Base-by-base conservation (phyloP, 2,329 filamentous ascomycete genomes). In the Boeremia lycopersici region DNA sequence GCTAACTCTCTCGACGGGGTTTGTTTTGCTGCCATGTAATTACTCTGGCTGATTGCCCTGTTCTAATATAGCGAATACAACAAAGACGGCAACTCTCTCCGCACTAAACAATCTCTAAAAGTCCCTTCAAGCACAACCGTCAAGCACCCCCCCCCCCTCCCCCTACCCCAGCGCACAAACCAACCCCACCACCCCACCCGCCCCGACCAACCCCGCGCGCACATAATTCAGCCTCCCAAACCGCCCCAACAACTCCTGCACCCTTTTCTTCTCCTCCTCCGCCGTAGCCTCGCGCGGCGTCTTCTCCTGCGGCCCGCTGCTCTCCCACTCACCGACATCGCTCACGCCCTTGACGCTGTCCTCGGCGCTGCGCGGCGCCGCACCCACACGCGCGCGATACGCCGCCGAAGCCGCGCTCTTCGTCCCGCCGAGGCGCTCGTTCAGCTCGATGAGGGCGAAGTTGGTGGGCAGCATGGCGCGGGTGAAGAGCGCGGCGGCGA, bases 121-220 rank as follows among this genome's bases (percentile, higher is more conserved):
- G 5, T 23, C 19, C 19, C 5, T 5, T 23, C 19, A 23, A 23
- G 3, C 19, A 23, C 19, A n/a, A n/a, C n/a, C n/a, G n/a, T n/a
- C 19, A 2, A 23, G 19, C 19, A 23, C 19, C 19, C n/a, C n/a
- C n/a, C n/a, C n/a, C n/a, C n/a, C n/a, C n/a, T n/a, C n/a, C n/a
- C 28, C 23, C 25, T 26, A 41, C 25, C n/a, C 44, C 34, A 69
- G 41, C 26, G 59, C 56, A 2, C 50, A 65, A n/a, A 62, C 30
- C 45, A 69, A 50, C 6, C 69, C 68, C 6, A 65, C 61, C 23
- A 69, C 33, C 29, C 69, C 69, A 2, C 68, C 69, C 9, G 48
- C 36, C 2, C 61, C 67, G 35, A 72, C 65, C 57, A 65, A 48
- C 26, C 56, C 53, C 1, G 65, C 69, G 38, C 69, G 60, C 0